Conservation (phyloP, 768 basidiomycete species). For the Dictyophora rubrovolvata region DNA sequence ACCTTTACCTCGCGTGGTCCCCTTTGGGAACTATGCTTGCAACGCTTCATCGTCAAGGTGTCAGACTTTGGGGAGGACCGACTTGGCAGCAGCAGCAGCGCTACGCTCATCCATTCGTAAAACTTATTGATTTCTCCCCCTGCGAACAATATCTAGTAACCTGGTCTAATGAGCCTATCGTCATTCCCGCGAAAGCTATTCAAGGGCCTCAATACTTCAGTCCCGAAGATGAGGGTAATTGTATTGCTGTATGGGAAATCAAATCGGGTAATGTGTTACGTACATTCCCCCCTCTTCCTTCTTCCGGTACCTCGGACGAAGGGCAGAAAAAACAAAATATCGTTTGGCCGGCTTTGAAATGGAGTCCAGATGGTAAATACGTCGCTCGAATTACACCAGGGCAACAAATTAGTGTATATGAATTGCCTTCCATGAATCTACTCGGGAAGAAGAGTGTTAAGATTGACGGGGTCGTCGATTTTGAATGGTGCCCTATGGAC, state of each 20-base stretch:
- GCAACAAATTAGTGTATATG: slow-evolving; percentile 92
- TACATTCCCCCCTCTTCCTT: slow-evolving; percentile 65
- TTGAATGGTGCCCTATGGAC: slow-evolving; percentile 94
- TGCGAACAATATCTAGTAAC: slow-evolving; percentile 95
- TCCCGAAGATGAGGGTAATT: slow-evolving; percentile 92
- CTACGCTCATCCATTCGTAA: slow-evolving; percentile 92
- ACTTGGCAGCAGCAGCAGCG: slow-evolving; percentile 84
- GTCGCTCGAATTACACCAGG: slow-evolving; percentile 84
- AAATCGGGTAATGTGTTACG: slow-evolving; percentile 87
- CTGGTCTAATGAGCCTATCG: slow-evolving; percentile 92
- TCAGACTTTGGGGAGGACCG: slow-evolving; percentile 89
- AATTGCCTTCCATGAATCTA: slow-evolving; percentile 87
- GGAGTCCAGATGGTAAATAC: slow-evolving; percentile 94
- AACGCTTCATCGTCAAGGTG: slow-evolving; percentile 89
- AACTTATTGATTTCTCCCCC: slow-evolving; percentile 94
- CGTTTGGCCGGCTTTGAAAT: slow-evolving; percentile 94
- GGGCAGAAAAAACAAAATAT: slow-evolving; percentile 63
- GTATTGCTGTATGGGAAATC: slow-evolving; percentile 97
- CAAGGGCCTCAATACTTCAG: slow-evolving; percentile 83
- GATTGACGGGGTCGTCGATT: slow-evolving; percentile 94
- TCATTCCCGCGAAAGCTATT: slow-evolving; percentile 67
- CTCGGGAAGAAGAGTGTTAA: slow-evolving; percentile 96
- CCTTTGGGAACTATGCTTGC: slow-evolving; percentile 91
- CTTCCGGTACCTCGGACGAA: slow-evolving; percentile 33
- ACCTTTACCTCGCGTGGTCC: slow-evolving; percentile 95